Evolutionary conservation across 768 basidiomycete genomes (phyloP), one percentile per base, ranked within the genome.

Genomic region (Mycena galericulata): DNA sequence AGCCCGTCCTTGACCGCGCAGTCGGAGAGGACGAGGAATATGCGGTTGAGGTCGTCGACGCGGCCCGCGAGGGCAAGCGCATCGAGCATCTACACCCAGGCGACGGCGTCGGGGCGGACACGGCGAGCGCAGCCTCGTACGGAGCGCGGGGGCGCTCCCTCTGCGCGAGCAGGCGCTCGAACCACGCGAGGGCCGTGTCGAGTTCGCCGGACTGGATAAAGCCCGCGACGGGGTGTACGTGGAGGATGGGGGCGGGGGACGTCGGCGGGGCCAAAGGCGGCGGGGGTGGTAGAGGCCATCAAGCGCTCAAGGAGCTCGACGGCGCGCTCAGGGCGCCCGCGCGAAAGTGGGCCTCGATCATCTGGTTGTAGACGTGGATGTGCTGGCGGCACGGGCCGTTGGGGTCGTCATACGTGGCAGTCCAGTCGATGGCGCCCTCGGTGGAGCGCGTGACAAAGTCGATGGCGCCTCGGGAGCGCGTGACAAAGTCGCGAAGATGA

Each of bases 321-420:
- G 11, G 90, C 95, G 49, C 85, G 86, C 24, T 87, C 88, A 0
- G 91, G 56, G 88, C 79, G 1, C 89, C 89, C 41, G 82, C 85
- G 43, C 82, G 84, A 82, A 96, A 91, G 77, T 93, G 91, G 0
- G 89, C 85, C 53, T 89, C 84, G 38, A 96, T 88, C 90, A 95
- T 94, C 72, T 86, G 82, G 71, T 93, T 92, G 88, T 89, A 95
- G 2, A 90, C 80, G 40, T 81, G 75, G 49, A 91, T 79, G 56
- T 86, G 84, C 24, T 80, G 78, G 32, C 77, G 75, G 67, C 78
- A 60, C 24, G 76, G 56, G 62, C 62, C 65, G n/a, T 74, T 59
- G 41, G 72, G 73, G 60, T 73, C 68, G 26, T 73, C 56, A 29
- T 71, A 74, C n/a, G 45, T 45, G 9, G 61, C 58, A 10, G 61